Percentiles rank a stretch among this genome's conserved stretches.
These are phyloP conservation scores for Elsinoe necatrix DNA, from an alignment of 2,329 filamentous ascomycete species.

Conservation along the genomic window DNA sequence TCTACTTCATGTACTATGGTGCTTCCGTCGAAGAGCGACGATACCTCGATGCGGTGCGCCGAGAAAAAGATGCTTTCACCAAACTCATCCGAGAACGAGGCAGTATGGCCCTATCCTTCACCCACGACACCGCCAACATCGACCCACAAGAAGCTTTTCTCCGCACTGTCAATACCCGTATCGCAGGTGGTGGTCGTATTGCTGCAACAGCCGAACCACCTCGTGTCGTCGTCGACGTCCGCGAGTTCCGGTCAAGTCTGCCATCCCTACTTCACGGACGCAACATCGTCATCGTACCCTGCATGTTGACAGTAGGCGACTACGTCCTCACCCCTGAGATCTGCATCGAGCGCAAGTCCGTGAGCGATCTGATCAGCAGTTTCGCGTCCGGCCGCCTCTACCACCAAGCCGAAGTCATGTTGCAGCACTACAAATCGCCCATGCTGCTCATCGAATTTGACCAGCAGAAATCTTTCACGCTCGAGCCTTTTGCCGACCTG, in stretches of 20 bases:
- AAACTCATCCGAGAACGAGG: conserved; percentile 90
- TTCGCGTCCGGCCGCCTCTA: conserved; percentile 88
- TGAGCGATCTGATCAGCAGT: conserved; percentile 83
- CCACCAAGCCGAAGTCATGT: conserved; percentile 88
- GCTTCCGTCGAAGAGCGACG: conserved; percentile 42
- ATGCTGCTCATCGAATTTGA: conserved; percentile 98
- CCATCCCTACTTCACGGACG: conserved; percentile 86
- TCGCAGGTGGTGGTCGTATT: conserved; percentile 83
- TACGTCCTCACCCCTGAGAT: conserved; percentile 88
- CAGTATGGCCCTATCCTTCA: conserved; percentile 80
- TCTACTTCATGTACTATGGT: conserved; percentile 96
- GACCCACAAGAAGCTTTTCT: conserved; percentile 89
- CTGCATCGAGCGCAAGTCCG: conserved; percentile 88
- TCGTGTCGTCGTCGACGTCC: conserved; percentile 86
- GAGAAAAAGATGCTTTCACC: conserved; percentile 94
- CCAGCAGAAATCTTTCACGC: conserved; percentile 91
- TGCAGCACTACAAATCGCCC: conserved; percentile 78
- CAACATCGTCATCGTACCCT: conserved; percentile 80
- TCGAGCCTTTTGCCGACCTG: conserved; percentile 52
- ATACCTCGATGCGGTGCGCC: conserved; percentile 39
- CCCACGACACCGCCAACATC: conserved; percentile 58
- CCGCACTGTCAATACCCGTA: conserved; percentile 90
- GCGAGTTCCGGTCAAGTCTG: conserved; percentile 88
- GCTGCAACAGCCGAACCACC: conserved; percentile 78
- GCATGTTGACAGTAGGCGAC: conserved; percentile 92